A percentile compares a stretch with the other conserved stretches of the same genome.
phyloP scores from a whole-genome alignment of 371 early-diverging fungal species.

The Actinomucor elegans region DNA sequence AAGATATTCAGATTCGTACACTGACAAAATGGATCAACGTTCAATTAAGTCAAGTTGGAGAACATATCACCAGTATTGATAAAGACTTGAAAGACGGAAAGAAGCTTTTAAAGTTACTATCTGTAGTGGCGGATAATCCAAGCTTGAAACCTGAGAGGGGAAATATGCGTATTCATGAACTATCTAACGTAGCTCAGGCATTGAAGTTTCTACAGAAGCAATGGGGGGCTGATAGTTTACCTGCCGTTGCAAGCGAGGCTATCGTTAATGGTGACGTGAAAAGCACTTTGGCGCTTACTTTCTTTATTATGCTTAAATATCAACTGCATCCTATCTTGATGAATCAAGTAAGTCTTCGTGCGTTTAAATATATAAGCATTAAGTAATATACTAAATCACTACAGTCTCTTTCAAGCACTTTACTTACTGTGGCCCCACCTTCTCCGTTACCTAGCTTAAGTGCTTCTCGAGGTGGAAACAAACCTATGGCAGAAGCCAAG shows the following conservation, averaged over 20 bases:
- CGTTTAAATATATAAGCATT: no score
- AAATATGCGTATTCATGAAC: slow-evolving; percentile 71
- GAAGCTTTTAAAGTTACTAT: slow-evolving; percentile 56
- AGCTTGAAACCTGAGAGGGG: slow-evolving; percentile 58
- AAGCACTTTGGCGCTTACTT: slow-evolving; percentile 78
- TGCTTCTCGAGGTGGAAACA: slow-evolving; percentile 9
- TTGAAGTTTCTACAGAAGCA: slow-evolving; percentile 65
- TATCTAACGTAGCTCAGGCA: slow-evolving; percentile 78
- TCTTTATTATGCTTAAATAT: slow-evolving; percentile 75
- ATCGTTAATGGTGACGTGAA: slow-evolving; percentile 86
- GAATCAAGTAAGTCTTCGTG: slow-evolving; percentile 3
- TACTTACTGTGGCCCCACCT: no score
- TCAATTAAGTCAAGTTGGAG: slow-evolving; percentile 58
- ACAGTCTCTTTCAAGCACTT: neutral
- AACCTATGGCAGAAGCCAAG: slow-evolving; percentile 47
- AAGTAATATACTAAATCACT: neutral
- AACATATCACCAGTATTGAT: slow-evolving; percentile 41
- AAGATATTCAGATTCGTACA: slow-evolving; percentile 72
- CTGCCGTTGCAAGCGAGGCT: slow-evolving; percentile 78
- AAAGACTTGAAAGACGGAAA: slow-evolving; percentile 66
- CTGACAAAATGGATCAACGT: slow-evolving; percentile 85
- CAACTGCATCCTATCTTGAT: slow-evolving; percentile 51
- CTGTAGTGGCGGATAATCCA: slow-evolving; percentile 48
- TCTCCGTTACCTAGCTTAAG: slow-evolving; percentile 21
- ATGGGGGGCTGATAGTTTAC: slow-evolving; percentile 57